Conservation (phyloP, 805 yeast species). For the Blastobotrys peoriensis region DNA sequence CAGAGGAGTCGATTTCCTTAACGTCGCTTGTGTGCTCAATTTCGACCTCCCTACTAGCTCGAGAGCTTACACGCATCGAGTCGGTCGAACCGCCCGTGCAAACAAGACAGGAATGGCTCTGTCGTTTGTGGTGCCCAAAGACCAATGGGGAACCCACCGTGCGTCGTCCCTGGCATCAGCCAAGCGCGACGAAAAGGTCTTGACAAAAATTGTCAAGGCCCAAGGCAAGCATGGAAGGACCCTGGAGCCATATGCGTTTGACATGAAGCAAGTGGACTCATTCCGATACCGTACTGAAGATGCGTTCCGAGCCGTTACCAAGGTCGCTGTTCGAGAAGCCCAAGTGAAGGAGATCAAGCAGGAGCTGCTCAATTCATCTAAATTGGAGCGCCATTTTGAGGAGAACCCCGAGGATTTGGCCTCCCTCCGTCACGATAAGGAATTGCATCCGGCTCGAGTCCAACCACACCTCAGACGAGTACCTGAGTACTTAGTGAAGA, state of each 20-base stretch:
- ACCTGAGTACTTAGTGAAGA: slow-evolving; percentile 87
- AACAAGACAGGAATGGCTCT: slow-evolving; percentile 93
- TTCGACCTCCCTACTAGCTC: slow-evolving; percentile 91
- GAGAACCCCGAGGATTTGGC: slow-evolving; percentile 94
- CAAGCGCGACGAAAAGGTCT: slow-evolving; percentile 79
- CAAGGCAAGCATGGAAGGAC: slow-evolving; percentile 44
- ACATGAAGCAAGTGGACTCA: slow-evolving; percentile 86
- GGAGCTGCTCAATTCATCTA: slow-evolving; percentile 83
- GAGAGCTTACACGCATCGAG: slow-evolving; percentile 83
- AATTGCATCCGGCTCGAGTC: slow-evolving; percentile 71
- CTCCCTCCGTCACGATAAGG: slow-evolving; percentile 86
- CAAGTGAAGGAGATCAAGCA: slow-evolving; percentile 81
- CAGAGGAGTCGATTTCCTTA: slow-evolving; percentile 93
- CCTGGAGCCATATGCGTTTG: slow-evolving; percentile 76
- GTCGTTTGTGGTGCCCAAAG: slow-evolving; percentile 80
- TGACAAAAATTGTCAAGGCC: slow-evolving; percentile 67
- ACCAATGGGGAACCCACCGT: slow-evolving; percentile 85
- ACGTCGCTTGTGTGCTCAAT: slow-evolving; percentile 93
- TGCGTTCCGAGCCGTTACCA: slow-evolving; percentile 92
- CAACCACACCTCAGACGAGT: slow-evolving; percentile 86
- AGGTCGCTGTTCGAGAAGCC: slow-evolving; percentile 85
- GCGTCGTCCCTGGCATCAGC: slow-evolving; percentile 66
- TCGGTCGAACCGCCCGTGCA: slow-evolving; percentile 97
- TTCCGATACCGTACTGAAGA: slow-evolving; percentile 96
- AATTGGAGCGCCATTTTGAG: slow-evolving; percentile 88